Conservation (phyloP, 2,329 filamentous ascomycete species). For the Aspergillus tamarii region DNA sequence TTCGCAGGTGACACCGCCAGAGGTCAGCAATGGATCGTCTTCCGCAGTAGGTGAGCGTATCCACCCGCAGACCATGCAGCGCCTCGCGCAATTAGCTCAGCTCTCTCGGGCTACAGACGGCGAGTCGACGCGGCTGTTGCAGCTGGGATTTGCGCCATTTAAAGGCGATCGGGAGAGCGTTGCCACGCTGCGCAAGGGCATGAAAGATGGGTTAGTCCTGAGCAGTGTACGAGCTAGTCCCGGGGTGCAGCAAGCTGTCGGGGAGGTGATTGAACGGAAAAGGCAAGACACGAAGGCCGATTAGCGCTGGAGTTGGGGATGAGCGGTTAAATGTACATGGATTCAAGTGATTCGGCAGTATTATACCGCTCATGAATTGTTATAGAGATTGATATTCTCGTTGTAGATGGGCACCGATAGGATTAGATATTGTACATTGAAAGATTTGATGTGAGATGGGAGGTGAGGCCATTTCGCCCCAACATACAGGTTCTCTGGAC, state of each 20-base stretch:
- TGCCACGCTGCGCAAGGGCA: conserved; percentile 66
- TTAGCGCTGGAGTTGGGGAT: conserved; percentile 6
- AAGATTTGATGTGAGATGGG: not conserved
- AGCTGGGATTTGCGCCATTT: conserved; percentile 81
- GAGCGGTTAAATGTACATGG: conserved; percentile 1
- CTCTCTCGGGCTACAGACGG: conserved; percentile 63
- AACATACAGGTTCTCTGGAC: not conserved
- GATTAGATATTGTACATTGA: not conserved
- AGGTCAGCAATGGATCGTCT: conserved; percentile 49
- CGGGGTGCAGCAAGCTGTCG: conserved; percentile 80
- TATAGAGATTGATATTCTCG: not conserved
- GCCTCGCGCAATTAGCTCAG: conserved; percentile 68
- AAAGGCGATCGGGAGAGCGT: conserved; percentile 69
- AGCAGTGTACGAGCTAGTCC: conserved; percentile 79
- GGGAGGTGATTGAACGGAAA: conserved; percentile 65
- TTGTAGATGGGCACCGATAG: not conserved
- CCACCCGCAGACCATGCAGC: conserved; percentile 58
- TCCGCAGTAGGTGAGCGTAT: conserved; percentile 35
- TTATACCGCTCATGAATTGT: not conserved
- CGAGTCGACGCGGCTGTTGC: conserved; percentile 72
- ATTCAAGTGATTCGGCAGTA: too few relatives aligned
- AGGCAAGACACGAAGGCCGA: conserved; percentile 42
- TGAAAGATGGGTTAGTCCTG: conserved; percentile 86
- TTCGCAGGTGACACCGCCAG: conserved; percentile 74
- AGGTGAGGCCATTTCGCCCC: not conserved